Conservation (phyloP, 805 yeast genomes). For the Jamesozyma lodderae region DNA sequence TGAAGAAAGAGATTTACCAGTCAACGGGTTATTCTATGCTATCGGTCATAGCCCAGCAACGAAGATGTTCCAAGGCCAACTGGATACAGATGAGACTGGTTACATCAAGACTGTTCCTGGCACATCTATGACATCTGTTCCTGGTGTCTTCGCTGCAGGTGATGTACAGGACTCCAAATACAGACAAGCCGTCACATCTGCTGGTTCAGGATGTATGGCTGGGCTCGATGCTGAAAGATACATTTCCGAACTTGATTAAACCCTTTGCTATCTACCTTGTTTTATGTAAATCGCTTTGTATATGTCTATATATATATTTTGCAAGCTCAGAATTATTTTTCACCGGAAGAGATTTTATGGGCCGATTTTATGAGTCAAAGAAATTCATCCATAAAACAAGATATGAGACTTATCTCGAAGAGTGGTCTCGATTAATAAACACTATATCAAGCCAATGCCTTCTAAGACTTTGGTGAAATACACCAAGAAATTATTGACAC, state of each 20-base stretch:
- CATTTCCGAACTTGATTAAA: slow-evolving; percentile 48
- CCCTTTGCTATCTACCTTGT: no score
- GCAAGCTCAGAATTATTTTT: no score
- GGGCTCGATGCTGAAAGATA: slow-evolving; percentile 89
- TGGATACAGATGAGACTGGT: slow-evolving; percentile 80
- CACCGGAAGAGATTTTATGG: no score
- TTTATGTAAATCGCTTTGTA: no score
- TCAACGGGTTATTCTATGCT: slow-evolving; percentile 93
- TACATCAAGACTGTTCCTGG: slow-evolving; percentile 89
- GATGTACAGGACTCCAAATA: slow-evolving; percentile 95
- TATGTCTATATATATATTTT: no score
- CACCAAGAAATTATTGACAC: slow-evolving; percentile 52
- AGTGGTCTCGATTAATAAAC: no score
- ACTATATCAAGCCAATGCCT: no score
- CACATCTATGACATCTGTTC: slow-evolving; percentile 71
- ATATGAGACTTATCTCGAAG: no score
- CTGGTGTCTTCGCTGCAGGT: slow-evolving; percentile 97
- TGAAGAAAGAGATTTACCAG: slow-evolving; percentile 58
- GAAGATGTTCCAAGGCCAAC: slow-evolving; percentile 60
- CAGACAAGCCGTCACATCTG: slow-evolving; percentile 98
- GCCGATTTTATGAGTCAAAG: no score
- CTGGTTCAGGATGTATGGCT: slow-evolving; percentile 99
- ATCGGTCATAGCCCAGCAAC: slow-evolving; percentile 98
- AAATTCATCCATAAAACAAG: no score
- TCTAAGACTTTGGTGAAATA: slow-evolving; percentile 23